Evolutionary conservation across 345 rosid species (phyloP).

Genomic region (Salix purpurea): DNA sequence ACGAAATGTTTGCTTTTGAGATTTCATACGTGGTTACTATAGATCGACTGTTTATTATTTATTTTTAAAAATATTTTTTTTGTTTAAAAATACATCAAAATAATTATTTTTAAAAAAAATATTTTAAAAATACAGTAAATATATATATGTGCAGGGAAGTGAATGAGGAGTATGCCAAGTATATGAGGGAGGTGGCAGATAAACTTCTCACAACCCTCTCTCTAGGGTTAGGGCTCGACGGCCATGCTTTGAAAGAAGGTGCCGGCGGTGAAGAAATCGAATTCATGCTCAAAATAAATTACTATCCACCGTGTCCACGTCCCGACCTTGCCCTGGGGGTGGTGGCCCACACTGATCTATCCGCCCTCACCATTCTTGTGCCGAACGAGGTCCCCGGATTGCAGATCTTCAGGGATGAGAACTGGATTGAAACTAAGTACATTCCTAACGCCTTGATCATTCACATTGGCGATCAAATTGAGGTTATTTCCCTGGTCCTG

Average conservation of each 20-base stretch:
- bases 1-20: too few relatives aligned
- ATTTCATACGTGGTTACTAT: too few relatives aligned
- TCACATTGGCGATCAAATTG: constrained; percentile 81
- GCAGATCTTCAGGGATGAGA: constrained; percentile 63
- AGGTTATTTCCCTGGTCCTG: constrained; percentile 33
- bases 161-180: constrained; percentile 61
- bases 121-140: too few relatives aligned
- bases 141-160: constrained; percentile 43
- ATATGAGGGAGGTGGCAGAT: constrained; percentile 45
- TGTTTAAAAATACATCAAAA: too few relatives aligned
- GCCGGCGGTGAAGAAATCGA: constrained; percentile 57
- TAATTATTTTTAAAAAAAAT: too few relatives aligned
- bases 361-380: constrained; percentile 64
- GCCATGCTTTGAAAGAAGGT: constrained; percentile 43
- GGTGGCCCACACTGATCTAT: constrained; percentile 71
- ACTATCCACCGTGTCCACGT: constrained; percentile 84
- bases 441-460: constrained; percentile 73
- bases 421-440: constrained; percentile 67
- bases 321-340: constrained; percentile 86
- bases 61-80: too few relatives aligned
- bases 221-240: constrained; percentile 55
- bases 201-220: constrained; percentile 49
- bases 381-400: constrained; percentile 87
- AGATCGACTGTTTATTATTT: too few relatives aligned
- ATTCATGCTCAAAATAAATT: constrained; percentile 75